Percentiles rank a stretch among this genome's conserved stretches.
Conservation (phyloP, 108 stramenopile species). For the Skeletonema tropicum region DNA sequence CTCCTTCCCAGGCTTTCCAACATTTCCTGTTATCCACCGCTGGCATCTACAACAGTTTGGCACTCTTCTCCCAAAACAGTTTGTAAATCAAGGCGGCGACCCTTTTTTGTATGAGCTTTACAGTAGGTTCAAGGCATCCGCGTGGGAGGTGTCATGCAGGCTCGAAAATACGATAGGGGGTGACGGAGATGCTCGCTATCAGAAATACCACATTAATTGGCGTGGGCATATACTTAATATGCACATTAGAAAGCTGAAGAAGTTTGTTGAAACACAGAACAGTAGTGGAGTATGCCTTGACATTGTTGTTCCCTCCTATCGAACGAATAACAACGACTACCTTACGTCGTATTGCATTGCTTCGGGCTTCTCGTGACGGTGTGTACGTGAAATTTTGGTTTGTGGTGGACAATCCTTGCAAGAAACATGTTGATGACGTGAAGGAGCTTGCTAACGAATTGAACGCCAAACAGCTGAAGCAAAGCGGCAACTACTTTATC, state of each 20-base stretch:
- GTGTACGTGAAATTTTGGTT: slow-evolving; percentile 46
- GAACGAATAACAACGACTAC: slow-evolving; percentile 24
- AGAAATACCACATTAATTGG: slow-evolving; percentile 33
- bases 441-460: slow-evolving; percentile 17
- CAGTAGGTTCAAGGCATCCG: slow-evolving; percentile 27
- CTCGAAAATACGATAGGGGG: slow-evolving; percentile 50
- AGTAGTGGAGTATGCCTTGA: slow-evolving; percentile 42
- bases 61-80: slow-evolving; percentile 28
- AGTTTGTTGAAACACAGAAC: not conserved
- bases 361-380: slow-evolving; percentile 17
- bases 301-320: slow-evolving; percentile 65
- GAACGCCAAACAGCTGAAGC: slow-evolving; percentile 16
- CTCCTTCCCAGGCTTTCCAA: slow-evolving; percentile 44
- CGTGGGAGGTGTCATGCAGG: slow-evolving; percentile 19
- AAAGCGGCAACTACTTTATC: slow-evolving; percentile 37
- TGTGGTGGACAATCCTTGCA: slow-evolving; percentile 43
- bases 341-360: slow-evolving; percentile 13
- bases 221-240: slow-evolving; percentile 25
- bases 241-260: slow-evolving; percentile 20
- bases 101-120: slow-evolving; percentile 51
- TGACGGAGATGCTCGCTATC: slow-evolving; percentile 35
- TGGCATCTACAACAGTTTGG: slow-evolving; percentile 39
- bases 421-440: slow-evolving; percentile 20
- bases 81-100: slow-evolving; percentile 50
- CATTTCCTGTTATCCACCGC: slow-evolving; percentile 52